Percentiles rank a stretch among this genome's conserved stretches.
These are phyloP conservation scores for Aspergillus fructus DNA, from an alignment of 2,329 filamentous ascomycete genomes.

Conservation along the genomic window DNA sequence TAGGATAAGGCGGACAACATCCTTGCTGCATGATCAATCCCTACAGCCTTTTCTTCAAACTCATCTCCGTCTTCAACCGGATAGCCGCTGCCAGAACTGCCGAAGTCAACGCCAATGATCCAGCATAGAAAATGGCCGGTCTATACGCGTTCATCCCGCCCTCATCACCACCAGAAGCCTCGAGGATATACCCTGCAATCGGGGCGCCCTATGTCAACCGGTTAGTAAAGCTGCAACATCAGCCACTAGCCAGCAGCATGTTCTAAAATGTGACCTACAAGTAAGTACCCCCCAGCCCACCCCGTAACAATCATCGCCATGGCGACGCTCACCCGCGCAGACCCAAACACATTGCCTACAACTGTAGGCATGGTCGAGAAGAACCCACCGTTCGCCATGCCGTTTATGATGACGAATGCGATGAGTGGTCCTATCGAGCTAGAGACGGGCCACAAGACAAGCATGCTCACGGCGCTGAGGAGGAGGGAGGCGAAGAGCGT, in stretches of 20 bases:
- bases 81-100: slow-evolving; percentile 37
- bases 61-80: slow-evolving; percentile 45
- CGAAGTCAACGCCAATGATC: slow-evolving; percentile 48
- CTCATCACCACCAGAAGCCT: slow-evolving; percentile 54
- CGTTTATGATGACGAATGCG: slow-evolving; percentile 61
- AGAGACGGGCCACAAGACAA: slow-evolving; percentile 62
- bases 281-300: slow-evolving; percentile 62
- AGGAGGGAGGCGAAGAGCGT: slow-evolving; percentile 53
- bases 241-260: background rate
- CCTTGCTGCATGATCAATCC: too few relatives aligned
- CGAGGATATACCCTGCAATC: slow-evolving; percentile 60
- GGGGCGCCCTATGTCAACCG: slow-evolving; percentile 48
- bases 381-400: slow-evolving; percentile 61
- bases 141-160: slow-evolving; percentile 54
- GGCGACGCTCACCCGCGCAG: slow-evolving; percentile 53
- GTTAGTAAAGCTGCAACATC: background rate
- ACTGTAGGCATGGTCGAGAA: slow-evolving; percentile 65
- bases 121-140: slow-evolving; percentile 63
- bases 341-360: slow-evolving; percentile 60
- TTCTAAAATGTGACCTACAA: slow-evolving; percentile 43
- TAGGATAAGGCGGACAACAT: too few relatives aligned
- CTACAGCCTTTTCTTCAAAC: slow-evolving; percentile 8
- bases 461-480: slow-evolving; percentile 57
- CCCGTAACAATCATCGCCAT: slow-evolving; percentile 64
- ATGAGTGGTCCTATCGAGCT: slow-evolving; percentile 54